A percentile compares a stretch with the other conserved stretches of the same genome.
Evolutionary conservation across 2,329 filamentous ascomycete genomes (phyloP).

Genomic region (Fusarium tuaranense): DNA sequence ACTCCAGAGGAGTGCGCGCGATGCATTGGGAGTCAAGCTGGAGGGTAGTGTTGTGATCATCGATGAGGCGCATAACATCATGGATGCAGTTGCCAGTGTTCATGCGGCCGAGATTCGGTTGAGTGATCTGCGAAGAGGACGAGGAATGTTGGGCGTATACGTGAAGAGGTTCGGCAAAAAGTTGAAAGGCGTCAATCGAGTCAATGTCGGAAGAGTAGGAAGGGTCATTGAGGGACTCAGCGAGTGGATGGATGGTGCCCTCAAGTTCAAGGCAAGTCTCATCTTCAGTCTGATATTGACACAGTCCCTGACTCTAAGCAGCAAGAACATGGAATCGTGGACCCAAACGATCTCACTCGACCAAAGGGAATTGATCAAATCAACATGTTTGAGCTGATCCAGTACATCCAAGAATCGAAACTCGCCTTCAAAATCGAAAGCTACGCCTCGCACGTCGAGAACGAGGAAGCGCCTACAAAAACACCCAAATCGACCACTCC

Average conservation of each 20-base stretch:
- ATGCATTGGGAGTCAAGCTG: slow-evolving; percentile 87
- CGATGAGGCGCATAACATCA: slow-evolving; percentile 97
- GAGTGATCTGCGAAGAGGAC: slow-evolving; percentile 77
- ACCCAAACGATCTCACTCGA: slow-evolving; percentile 78
- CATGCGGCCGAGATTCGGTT: slow-evolving; percentile 83
- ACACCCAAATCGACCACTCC: slow-evolving; percentile 52
- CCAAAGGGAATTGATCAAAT: slow-evolving; percentile 94
- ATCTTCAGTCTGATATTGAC: neutral
- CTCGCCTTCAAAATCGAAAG: slow-evolving; percentile 94
- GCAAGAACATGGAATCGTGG: slow-evolving; percentile 73
- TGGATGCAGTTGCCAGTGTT: slow-evolving; percentile 91
- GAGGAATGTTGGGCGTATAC: slow-evolving; percentile 83
- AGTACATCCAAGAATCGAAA: slow-evolving; percentile 92
- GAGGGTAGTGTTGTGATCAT: slow-evolving; percentile 94
- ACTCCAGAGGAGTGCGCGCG: slow-evolving; percentile 86
- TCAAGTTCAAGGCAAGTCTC: slow-evolving; percentile 58
- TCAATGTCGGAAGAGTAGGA: slow-evolving; percentile 90
- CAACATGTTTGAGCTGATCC: slow-evolving; percentile 88
- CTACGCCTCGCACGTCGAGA: slow-evolving; percentile 76
- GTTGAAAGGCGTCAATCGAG: slow-evolving; percentile 89
- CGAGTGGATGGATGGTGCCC: slow-evolving; percentile 71
- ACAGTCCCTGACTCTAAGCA: slow-evolving; percentile 18
- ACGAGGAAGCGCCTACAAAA: slow-evolving; percentile 52
- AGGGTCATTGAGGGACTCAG: slow-evolving; percentile 84
- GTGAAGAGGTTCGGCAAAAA: slow-evolving; percentile 89